Conservation (phyloP, 352 stramenopile genomes). For the Pythium dissotocum region DNA sequence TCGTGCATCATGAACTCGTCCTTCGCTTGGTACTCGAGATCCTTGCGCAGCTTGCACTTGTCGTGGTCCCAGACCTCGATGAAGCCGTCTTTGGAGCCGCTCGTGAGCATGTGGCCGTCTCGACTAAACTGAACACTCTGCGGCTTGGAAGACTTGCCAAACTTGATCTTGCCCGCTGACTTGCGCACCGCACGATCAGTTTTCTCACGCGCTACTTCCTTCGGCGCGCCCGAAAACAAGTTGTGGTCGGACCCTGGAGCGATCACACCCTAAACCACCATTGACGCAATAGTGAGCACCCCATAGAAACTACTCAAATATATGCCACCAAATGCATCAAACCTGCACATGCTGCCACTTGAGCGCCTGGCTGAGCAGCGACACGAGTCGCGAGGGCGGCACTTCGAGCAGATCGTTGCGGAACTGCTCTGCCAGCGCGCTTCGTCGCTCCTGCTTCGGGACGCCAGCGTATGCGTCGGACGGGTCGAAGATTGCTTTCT, state of each 20-base stretch:
- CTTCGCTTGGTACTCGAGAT: conserved; percentile 93
- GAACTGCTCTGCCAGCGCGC: conserved; percentile 77
- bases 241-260: conserved; percentile 70
- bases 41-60: conserved; percentile 88
- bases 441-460: conserved; percentile 79
- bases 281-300: conserved; percentile 8
- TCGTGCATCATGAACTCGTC: conserved; percentile 95
- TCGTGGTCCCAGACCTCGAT: conserved; percentile 94
- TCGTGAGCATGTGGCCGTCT: conserved; percentile 89
- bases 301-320: background rate
- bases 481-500: conserved; percentile 67
- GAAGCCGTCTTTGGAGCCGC: conserved; percentile 93
- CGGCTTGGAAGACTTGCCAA: conserved; percentile 79
- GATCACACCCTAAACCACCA: conserved; percentile 47
- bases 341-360: conserved; percentile 89
- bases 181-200: conserved; percentile 68
- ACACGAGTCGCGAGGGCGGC: conserved; percentile 86
- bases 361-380: conserved; percentile 86
- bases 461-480: conserved; percentile 62
- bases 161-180: conserved; percentile 86
- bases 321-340: background rate
- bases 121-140: conserved; percentile 88
- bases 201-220: conserved; percentile 55
- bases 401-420: conserved; percentile 73
- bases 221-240: conserved; percentile 72